Evolutionary conservation across 768 basidiomycete genomes (phyloP).

Genomic region (Psilocybe sp.): DNA sequence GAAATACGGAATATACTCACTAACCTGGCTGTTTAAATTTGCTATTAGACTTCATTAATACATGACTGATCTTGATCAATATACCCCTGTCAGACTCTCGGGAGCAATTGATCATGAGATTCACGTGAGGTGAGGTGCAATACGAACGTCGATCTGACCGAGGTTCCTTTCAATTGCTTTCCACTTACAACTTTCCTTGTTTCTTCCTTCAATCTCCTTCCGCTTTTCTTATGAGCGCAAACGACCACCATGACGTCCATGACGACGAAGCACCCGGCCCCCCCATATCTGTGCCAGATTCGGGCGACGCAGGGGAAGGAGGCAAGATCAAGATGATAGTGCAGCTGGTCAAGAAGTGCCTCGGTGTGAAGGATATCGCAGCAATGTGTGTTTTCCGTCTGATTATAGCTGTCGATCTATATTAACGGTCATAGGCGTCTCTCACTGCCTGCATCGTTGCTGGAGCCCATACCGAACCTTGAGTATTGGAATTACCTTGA

Average conservation of each 20-base stretch:
- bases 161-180: too few relatives aligned
- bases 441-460: conserved; percentile 86
- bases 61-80: too few relatives aligned
- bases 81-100: too few relatives aligned
- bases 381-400: conserved; percentile 64
- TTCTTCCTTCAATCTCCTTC: background rate
- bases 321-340: conserved; percentile 94
- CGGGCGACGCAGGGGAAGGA: conserved; percentile 75
- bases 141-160: too few relatives aligned
- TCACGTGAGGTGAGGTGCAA: too few relatives aligned
- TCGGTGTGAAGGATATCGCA: conserved; percentile 94
- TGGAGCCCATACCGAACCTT: conserved; percentile 93
- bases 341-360: conserved; percentile 83
- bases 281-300: conserved; percentile 67
- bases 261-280: conserved; percentile 53
- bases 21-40: too few relatives aligned
- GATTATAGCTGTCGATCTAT: background rate
- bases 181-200: background rate
- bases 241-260: conserved; percentile 9
- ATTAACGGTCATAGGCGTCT: conserved; percentile 59
- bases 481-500: conserved; percentile 97
- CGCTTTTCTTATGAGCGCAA: conserved; percentile 6
- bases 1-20: too few relatives aligned
- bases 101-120: too few relatives aligned
- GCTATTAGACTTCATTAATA: too few relatives aligned